Conservation (phyloP, 768 basidiomycete species). For the Mycena haematopus region DNA sequence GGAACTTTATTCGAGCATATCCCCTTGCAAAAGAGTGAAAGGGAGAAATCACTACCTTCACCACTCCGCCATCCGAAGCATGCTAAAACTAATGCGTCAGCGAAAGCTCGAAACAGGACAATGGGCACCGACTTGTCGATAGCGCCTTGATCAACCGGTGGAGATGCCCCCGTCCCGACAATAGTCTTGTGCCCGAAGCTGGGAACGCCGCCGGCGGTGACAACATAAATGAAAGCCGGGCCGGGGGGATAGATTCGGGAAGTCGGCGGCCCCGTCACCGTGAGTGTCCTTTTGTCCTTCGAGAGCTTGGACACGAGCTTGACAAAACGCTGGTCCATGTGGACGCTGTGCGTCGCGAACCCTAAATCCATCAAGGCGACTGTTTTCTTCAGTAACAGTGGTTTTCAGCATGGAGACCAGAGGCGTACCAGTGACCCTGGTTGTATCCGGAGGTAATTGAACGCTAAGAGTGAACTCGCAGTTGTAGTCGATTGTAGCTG, state of each 20-base stretch:
- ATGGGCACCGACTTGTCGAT: constrained; percentile 17
- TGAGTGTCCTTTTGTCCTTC: constrained; percentile 14
- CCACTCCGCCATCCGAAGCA: too few relatives aligned
- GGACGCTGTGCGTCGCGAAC: background rate
- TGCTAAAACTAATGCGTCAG: constrained; percentile 12
- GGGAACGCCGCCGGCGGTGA: constrained; percentile 23
- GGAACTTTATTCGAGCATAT: too few relatives aligned
- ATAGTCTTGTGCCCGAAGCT: constrained; percentile 21
- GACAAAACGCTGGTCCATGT: background rate
- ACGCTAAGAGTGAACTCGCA: background rate
- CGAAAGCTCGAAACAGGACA: background rate
- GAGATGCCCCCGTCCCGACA: background rate
- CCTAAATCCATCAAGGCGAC: constrained; percentile 7
- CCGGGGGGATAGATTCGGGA: constrained; percentile 24
- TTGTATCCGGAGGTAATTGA: background rate
- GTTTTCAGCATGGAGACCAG: constrained; percentile 5
- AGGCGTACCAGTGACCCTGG: constrained; percentile 8
- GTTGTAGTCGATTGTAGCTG: background rate
- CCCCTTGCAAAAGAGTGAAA: too few relatives aligned
- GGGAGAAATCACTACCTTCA: too few relatives aligned
- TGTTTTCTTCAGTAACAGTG: constrained; percentile 7
- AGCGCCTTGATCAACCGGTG: constrained; percentile 20
- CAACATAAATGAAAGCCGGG: constrained; percentile 23
- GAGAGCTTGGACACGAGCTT: background rate
- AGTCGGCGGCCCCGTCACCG: constrained; percentile 19